Evolutionary conservation across 2,329 filamentous ascomycete species (phyloP).

Genomic region (Fusarium euwallaceae): DNA sequence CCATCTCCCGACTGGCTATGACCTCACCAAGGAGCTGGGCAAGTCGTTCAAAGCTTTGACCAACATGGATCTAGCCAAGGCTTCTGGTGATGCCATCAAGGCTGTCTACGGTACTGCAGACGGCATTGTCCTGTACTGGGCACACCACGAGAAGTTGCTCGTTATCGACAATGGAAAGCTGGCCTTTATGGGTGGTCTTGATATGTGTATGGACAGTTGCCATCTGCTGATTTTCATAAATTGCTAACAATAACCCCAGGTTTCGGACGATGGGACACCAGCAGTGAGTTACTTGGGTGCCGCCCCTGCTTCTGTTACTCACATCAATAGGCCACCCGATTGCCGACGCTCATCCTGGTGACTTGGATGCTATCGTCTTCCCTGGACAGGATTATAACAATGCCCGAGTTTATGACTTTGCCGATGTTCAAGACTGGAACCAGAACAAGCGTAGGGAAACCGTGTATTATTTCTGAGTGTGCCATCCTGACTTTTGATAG

Average conservation of each 20-base stretch:
- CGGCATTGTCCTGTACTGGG: conserved; percentile 89
- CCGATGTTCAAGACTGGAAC: conserved; percentile 81
- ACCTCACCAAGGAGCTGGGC: conserved; percentile 76
- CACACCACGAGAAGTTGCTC: conserved; percentile 92
- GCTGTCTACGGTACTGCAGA: conserved; percentile 85
- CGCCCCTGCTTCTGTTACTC: conserved; percentile 15
- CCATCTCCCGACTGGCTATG: conserved; percentile 81
- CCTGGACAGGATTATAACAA: conserved; percentile 96
- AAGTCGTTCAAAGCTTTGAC: conserved; percentile 66
- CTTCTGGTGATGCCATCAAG: conserved; percentile 80
- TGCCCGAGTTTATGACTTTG: conserved; percentile 84
- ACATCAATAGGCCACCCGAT: conserved; percentile 74
- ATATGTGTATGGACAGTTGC: conserved; percentile 70
- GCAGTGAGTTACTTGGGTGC: conserved; percentile 60
- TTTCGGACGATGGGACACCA: conserved; percentile 91
- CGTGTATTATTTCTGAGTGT: neutral
- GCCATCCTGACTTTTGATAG: conserved; percentile 46
- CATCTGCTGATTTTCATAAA: rapidly evolving
- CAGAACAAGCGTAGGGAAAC: conserved; percentile 76
- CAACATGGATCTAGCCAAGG: conserved; percentile 69
- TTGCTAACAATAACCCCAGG: conserved; percentile 55
- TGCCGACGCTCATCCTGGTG: conserved; percentile 83
- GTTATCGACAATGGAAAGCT: conserved; percentile 78
- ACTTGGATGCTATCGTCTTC: conserved; percentile 82
- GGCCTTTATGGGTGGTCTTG: conserved; percentile 92